These are phyloP conservation scores for Amaranthus tricolor DNA, from an alignment of 179 eudicot genomes.

Conservation along the genomic window DNA sequence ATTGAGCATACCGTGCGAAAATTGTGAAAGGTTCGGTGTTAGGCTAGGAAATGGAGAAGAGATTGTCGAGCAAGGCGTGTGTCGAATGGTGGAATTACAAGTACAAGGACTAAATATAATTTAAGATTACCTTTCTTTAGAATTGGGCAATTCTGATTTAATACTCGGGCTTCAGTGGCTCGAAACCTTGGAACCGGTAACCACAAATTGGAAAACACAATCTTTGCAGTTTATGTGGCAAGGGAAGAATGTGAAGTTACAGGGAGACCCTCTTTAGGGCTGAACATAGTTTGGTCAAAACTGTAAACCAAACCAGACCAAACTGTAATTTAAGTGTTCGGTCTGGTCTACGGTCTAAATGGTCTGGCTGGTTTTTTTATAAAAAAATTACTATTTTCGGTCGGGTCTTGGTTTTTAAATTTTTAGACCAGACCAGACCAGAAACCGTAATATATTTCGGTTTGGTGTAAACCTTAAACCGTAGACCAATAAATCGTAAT, in stretches of 20 bases:
- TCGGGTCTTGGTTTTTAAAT: too few relatives aligned
- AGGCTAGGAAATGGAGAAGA: not conserved
- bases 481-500: too few relatives aligned
- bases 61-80: not conserved
- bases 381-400: too few relatives aligned
- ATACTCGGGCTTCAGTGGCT: not conserved
- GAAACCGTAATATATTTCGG: too few relatives aligned
- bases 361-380: too few relatives aligned
- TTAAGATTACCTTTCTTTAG: not conserved
- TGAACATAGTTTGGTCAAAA: too few relatives aligned
- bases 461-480: too few relatives aligned
- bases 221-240: not conserved
- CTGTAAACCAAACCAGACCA: too few relatives aligned
- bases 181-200: too few relatives aligned
- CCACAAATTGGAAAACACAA: not conserved
- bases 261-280: not conserved
- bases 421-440: too few relatives aligned
- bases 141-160: not conserved
- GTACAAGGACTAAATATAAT: not conserved
- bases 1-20: not conserved
- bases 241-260: not conserved
- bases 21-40: not conserved
- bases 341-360: too few relatives aligned
- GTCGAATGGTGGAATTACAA: not conserved
- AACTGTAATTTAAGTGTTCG: too few relatives aligned